Percentiles rank a stretch among this genome's conserved stretches.
Evolutionary conservation across 2,329 filamentous ascomycete species (phyloP).

Genomic region (Cryphonectria naterciae): DNA sequence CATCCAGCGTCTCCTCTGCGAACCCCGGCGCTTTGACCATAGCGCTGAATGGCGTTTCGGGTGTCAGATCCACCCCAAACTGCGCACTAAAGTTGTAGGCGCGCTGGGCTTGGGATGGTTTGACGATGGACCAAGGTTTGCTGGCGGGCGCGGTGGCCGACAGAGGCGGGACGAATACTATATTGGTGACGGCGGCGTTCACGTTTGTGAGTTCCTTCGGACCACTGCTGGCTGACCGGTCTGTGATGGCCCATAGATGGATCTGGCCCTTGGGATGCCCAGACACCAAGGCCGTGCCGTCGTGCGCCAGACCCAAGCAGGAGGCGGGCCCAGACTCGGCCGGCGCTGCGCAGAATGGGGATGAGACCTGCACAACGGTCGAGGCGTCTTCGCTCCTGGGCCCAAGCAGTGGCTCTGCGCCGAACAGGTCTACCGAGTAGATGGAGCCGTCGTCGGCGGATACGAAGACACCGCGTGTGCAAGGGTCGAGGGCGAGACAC

Average conservation of each 20-base stretch:
- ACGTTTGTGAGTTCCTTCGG: slow-evolving; percentile 70
- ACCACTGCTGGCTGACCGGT: slow-evolving; percentile 57
- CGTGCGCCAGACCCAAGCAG: slow-evolving; percentile 77
- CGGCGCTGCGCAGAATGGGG: slow-evolving; percentile 60
- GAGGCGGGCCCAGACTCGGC: slow-evolving; percentile 68
- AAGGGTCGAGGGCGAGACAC: slow-evolving; percentile 78
- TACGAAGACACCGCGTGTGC: slow-evolving; percentile 79
- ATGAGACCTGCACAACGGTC: slow-evolving; percentile 59
- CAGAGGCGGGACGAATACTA: slow-evolving; percentile 71
- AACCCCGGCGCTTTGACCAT: slow-evolving; percentile 54
- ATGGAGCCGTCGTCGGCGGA: slow-evolving; percentile 81
- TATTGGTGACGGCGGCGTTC: slow-evolving; percentile 81
- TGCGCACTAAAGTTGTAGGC: slow-evolving; percentile 70
- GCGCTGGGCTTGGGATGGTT: slow-evolving; percentile 73
- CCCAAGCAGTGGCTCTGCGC: slow-evolving; percentile 59
- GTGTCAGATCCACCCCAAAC: slow-evolving; percentile 51
- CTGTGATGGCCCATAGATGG: slow-evolving; percentile 77
- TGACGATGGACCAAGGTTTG: slow-evolving; percentile 68
- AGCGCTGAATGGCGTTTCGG: slow-evolving; percentile 48
- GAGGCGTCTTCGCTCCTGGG: slow-evolving; percentile 56
- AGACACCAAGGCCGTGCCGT: slow-evolving; percentile 78
- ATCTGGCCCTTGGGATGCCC: slow-evolving; percentile 82
- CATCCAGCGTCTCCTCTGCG: slow-evolving; percentile 50
- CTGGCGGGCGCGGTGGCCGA: slow-evolving; percentile 44
- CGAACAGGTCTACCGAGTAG: slow-evolving; percentile 76